Evolutionary conservation across 441 rosid species (phyloP).

Genomic region (Manihot esculenta): DNA sequence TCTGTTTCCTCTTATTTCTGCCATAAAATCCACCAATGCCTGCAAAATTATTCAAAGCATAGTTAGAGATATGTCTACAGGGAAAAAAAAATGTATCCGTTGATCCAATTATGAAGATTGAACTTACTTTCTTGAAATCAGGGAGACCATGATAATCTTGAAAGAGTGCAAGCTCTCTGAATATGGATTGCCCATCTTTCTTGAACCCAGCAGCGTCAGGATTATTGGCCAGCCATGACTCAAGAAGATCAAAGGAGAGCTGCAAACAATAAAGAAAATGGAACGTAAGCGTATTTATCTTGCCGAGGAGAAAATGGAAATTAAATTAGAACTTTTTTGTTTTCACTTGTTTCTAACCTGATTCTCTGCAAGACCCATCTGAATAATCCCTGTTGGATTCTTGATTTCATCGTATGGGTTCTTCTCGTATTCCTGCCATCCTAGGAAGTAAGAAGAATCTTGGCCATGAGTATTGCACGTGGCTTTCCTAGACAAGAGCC

Average conservation of each 20-base stretch:
- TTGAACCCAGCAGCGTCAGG: slow-evolving; percentile 71
- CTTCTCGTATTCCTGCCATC: slow-evolving; percentile 94
- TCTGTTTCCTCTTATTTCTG: slow-evolving; percentile 80
- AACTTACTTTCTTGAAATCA: slow-evolving; percentile 64
- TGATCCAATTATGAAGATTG: not conserved
- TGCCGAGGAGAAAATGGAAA: not conserved
- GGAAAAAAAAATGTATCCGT: too few relatives aligned
- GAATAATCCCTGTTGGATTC: slow-evolving; percentile 82
- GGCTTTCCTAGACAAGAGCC: slow-evolving; percentile 68
- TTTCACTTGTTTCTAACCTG: slow-evolving; percentile 37
- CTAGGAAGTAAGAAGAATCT: slow-evolving; percentile 89
- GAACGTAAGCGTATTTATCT: not conserved
- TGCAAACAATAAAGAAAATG: slow-evolving; percentile 28
- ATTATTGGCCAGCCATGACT: slow-evolving; percentile 72
- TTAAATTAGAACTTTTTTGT: not conserved
- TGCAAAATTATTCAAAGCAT: slow-evolving; percentile 21
- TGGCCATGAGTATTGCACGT: slow-evolving; percentile 83
- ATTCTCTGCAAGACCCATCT: slow-evolving; percentile 99
- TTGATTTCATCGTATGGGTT: slow-evolving; percentile 68
- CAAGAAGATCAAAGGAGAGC: slow-evolving; percentile 80
- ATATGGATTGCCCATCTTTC: slow-evolving; percentile 72
- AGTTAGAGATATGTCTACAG: not conserved
- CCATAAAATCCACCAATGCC: slow-evolving; percentile 92
- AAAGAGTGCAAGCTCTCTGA: slow-evolving; percentile 90
- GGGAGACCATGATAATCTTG: slow-evolving; percentile 96